Evolutionary conservation across 305 asterid genomes (phyloP).

Genomic region (Andrographis paniculata): DNA sequence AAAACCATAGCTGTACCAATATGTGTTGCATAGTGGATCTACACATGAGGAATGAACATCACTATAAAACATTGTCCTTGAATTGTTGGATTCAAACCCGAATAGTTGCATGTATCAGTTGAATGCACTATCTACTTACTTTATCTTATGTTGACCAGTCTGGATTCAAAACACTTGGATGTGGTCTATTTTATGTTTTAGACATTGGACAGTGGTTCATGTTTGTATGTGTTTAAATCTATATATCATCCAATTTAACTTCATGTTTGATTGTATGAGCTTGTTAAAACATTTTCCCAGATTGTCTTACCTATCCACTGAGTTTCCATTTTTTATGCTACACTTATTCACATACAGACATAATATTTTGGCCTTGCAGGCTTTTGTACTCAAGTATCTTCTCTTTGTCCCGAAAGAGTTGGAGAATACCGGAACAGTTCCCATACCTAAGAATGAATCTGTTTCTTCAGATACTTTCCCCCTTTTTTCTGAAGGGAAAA

Average conservation of each 20-base stretch:
- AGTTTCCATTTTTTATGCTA: not conserved
- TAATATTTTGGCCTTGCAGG: slow-evolving; percentile 48
- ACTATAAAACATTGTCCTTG: too few relatives aligned
- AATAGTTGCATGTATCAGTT: not conserved
- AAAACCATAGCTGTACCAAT: slow-evolving; percentile 4
- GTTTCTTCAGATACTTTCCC: slow-evolving; percentile 49
- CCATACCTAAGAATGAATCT: slow-evolving; percentile 34
- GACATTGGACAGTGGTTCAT: too few relatives aligned
- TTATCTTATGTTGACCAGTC: too few relatives aligned
- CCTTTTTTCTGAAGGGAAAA: slow-evolving; percentile 60
- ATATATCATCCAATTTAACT: too few relatives aligned
- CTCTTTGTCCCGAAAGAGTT: slow-evolving; percentile 52
- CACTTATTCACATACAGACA: not conserved
- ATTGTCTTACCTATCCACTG: not conserved
- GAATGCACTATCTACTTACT: too few relatives aligned
- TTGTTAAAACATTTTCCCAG: not conserved
- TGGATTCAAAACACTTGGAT: too few relatives aligned
- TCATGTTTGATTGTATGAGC: too few relatives aligned
- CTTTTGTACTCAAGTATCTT: slow-evolving; percentile 84
- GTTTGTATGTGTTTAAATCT: too few relatives aligned
- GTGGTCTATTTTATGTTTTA: too few relatives aligned
- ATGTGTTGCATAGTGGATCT: slow-evolving; percentile 4
- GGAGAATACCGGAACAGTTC: slow-evolving; percentile 24
- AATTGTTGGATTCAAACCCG: too few relatives aligned
- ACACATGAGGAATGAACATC: too few relatives aligned